Evolutionary conservation across 75 land plant species (phyloP), one percentile per base, ranked within the genome.

Genomic region (Adiantum capillusveneris): DNA sequence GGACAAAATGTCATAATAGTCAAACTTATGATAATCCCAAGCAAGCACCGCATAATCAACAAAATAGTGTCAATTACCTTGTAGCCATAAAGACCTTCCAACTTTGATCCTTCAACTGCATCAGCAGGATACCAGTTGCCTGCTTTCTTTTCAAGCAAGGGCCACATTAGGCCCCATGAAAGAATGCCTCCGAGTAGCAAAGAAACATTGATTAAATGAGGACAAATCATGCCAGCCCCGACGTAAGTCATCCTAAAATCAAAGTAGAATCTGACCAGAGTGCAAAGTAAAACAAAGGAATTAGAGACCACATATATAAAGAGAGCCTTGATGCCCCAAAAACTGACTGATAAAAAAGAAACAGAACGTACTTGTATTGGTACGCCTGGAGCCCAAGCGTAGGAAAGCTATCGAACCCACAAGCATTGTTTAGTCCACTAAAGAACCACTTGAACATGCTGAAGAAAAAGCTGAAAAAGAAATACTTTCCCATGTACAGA

Each of bases 161-260:
- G 92, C 92, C 92, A 88, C 80, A 88, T 70, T 22, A 88, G 34
- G 0, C 92, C 92, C 80, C 82, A 88, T 11, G 92, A 88, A 6
- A 84, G 44, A 53, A 88, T 66, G 9, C 52, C 66, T 27, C 92
- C 89, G 6, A 81, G 7, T 6, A 88, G 65, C 16, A 81, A 1
- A 0, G 92, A 88, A 28, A 81, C 20, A 29, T 88, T 88, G 24
- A 88, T 59, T 13, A 88, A 45, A 53, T 85, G 78, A 0, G 92
- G 92, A 60, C 85, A 84, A 11, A 88, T 79, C 93, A 88, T 88
- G 14, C 88, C 93, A 1, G 83, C 76, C 0, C 93, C 93, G 29
- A 88, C 77, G 49, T 88, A 85, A 6, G 83, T 77, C 0, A 78
- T 59, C 1, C 78, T 85, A 70, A 88, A 88, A 65, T 88, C 93